Base-by-base conservation (phyloP, 176 grass and related monocot genomes). In the Pontederia crassipes region DNA sequence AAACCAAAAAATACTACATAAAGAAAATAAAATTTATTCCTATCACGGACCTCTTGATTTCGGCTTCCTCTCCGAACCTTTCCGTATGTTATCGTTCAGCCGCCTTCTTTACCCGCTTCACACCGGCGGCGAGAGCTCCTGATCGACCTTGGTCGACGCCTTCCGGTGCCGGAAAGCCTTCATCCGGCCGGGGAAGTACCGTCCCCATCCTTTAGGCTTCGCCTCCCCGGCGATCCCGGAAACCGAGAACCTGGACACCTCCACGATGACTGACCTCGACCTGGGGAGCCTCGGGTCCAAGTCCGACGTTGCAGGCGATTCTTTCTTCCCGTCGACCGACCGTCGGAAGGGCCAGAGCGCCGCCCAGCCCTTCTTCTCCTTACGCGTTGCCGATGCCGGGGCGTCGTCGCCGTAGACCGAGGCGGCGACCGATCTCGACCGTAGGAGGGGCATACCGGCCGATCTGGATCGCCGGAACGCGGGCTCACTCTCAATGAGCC, bases 101-200 rank as follows among this genome's bases (percentile, higher is more conserved):
- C 28, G 57, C 58, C 54, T 52, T 52, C 47, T n/a, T 49, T 48
- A 52, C 76, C 61, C 15, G 32, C 69, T n/a, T 4, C 57, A 48
- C 69, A 58, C 29, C 59, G 53, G 47, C 49, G 52, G 53, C 68
- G 71, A 52, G 35, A 62, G 61, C 71, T 69, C 72, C 64, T 26
- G 74, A 12, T 35, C 78, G 49, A 57, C 55, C 40, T 71, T 62
- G 73, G 77, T 62, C 65, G 66, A 75, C 40, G 80, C 83, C 48
- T 85, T 82, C 45, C 79, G 88, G 57, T 89, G 77, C 59, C 84
- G 75, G 70, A 98, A 89, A 48, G 72, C 79, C 70, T 85, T 88
- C 58, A 88, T 77, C 4, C 82, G 84, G 71, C 93, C 92, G 11
- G 93, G 71, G 64, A 98, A 82, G 58, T 80, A 73, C 93, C 84